phyloP scores from a whole-genome alignment of 306 rosid genomes.

The Prunus mume region DNA sequence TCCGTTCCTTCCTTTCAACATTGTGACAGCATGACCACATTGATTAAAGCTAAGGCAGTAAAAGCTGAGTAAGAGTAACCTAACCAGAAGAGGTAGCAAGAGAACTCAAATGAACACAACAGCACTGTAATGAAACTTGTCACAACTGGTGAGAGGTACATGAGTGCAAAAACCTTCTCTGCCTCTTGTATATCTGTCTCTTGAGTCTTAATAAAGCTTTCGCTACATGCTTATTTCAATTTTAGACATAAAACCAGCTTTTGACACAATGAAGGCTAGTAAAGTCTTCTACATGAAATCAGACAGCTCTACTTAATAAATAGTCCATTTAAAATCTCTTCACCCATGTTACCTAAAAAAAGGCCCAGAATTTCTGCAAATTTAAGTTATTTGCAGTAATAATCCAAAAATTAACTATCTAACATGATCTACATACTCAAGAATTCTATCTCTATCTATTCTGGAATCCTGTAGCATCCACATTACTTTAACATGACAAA shows the following conservation, averaged over 20 bases:
- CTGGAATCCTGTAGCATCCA: not conserved
- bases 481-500: not conserved
- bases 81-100: not conserved
- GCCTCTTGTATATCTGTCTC: not conserved
- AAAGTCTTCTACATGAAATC: not conserved
- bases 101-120: not conserved
- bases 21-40: not conserved
- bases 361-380: not conserved
- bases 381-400: not conserved
- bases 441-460: not conserved
- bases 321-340: not conserved
- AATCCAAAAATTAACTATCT: not conserved
- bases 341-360: not conserved
- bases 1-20: not conserved
- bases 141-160: not conserved
- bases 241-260: not conserved
- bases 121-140: not conserved
- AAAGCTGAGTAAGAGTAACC: not conserved
- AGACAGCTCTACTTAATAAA: not conserved
- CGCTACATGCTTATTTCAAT: not conserved
- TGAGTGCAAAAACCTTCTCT: not conserved
- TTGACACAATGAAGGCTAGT: not conserved
- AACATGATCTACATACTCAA: not conserved
- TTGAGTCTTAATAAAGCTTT: not conserved
- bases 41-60: not conserved